These are phyloP conservation scores for Spizellomyces punctatus DNA, from an alignment of 192 early-diverging fungal genomes.

Conservation along the genomic window DNA sequence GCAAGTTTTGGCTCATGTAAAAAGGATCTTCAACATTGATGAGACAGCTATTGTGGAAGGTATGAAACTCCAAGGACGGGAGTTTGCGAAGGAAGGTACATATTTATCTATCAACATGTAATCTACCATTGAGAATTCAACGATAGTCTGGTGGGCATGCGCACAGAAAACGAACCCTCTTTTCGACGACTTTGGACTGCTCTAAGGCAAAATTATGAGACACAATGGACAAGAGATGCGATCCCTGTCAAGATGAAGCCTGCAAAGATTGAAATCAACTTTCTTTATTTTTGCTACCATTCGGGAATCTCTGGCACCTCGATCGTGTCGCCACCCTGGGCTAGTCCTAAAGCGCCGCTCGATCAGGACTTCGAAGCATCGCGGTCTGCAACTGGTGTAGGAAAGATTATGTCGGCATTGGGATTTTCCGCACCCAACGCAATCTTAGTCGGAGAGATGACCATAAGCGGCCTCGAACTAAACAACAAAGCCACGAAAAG, in stretches of 20 bases:
- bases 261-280: background rate
- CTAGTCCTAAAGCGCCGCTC: background rate
- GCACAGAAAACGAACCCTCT: too few relatives aligned
- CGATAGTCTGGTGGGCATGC: background rate
- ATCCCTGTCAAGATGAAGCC: too few relatives aligned
- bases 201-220: too few relatives aligned
- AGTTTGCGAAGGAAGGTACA: background rate
- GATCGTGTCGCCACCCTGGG: background rate
- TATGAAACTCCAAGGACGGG: background rate
- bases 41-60: background rate
- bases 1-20: background rate
- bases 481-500: background rate
- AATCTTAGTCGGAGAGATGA: constrained; percentile 6
- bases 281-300: background rate
- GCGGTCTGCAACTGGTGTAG: background rate
- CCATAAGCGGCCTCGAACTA: background rate
- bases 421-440: background rate
- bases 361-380: constrained; percentile 3
- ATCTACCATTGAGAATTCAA: too few relatives aligned
- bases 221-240: too few relatives aligned
- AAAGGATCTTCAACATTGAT: background rate
- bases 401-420: background rate
- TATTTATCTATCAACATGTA: too few relatives aligned
- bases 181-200: too few relatives aligned
- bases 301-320: background rate